phyloP scores from a whole-genome alignment of 2,329 filamentous ascomycete species.

The Macrophomina phaseolina region DNA sequence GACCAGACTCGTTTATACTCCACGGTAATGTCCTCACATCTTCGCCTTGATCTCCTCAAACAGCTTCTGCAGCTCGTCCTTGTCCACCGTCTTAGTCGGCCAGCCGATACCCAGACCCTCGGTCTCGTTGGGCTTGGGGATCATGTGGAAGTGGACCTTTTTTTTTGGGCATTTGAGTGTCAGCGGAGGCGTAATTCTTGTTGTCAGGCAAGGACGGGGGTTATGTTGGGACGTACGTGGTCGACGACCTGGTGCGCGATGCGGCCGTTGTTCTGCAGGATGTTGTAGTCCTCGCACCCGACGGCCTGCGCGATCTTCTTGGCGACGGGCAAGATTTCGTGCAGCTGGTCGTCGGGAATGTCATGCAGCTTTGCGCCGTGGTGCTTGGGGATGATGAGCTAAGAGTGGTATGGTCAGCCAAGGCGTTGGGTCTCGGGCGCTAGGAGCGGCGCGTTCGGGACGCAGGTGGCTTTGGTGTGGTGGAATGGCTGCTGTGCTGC shows the following conservation, averaged over 20 bases:
- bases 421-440: no score
- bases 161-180: no score
- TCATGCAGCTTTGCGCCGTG: slow-evolving; percentile 92
- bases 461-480: neutral
- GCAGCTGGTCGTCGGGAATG: slow-evolving; percentile 86
- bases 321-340: slow-evolving; percentile 82
- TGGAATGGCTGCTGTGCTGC: neutral
- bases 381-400: slow-evolving; percentile 96
- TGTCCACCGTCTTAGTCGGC: slow-evolving; percentile 77
- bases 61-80: slow-evolving; percentile 81
- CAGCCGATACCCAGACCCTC: slow-evolving; percentile 83
- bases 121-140: slow-evolving; percentile 85
- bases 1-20: no score
- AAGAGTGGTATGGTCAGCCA: slow-evolving; percentile 17
- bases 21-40: slow-evolving; percentile 32
- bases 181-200: neutral
- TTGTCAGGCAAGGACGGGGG: neutral
- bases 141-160: slow-evolving; percentile 94
- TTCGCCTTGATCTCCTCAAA: slow-evolving; percentile 86
- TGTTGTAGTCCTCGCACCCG: slow-evolving; percentile 83
- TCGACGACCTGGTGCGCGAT: slow-evolving; percentile 92
- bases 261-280: slow-evolving; percentile 93
- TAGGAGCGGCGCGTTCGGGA: neutral
- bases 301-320: slow-evolving; percentile 84
- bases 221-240: slow-evolving; percentile 67